Evolutionary conservation across 768 basidiomycete genomes (phyloP).

Genomic region (Termitomyces sp.): DNA sequence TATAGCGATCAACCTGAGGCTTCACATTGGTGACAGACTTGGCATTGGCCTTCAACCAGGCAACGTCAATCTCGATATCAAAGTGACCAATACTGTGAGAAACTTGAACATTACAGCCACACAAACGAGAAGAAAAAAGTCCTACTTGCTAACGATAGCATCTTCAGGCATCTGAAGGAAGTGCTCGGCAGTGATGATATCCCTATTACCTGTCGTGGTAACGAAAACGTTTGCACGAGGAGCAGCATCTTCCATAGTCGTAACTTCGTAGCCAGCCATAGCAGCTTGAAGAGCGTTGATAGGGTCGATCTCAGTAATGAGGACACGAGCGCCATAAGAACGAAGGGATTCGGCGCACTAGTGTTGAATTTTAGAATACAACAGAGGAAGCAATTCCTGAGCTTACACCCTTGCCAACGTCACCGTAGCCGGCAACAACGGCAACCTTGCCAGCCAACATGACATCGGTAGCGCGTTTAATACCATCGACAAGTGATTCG

Average conservation of each 20-base stretch:
- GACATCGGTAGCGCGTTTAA: constrained; percentile 99
- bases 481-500: constrained; percentile 98
- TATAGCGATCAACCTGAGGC: constrained; percentile 98
- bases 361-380: neutral
- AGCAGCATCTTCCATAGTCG: constrained; percentile 97
- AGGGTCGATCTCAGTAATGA: constrained; percentile 98
- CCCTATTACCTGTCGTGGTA: constrained; percentile 97
- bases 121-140: neutral
- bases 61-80: constrained; percentile 91
- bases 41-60: constrained; percentile 96
- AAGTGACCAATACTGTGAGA: constrained; percentile 75
- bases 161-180: constrained; percentile 95
- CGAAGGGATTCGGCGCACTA: constrained; percentile 96
- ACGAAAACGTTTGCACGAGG: constrained; percentile 88
- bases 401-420: constrained; percentile 98
- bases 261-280: constrained; percentile 99
- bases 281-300: constrained; percentile 99
- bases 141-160: constrained; percentile 95
- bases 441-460: constrained; percentile 99
- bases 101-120: neutral
- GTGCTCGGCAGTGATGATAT: constrained; percentile 92
- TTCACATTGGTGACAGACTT: constrained; percentile 83
- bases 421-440: constrained; percentile 97
- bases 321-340: constrained; percentile 95
- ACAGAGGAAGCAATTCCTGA: neutral